Evolutionary conservation across 768 basidiomycete genomes (phyloP), one percentile per base, ranked within the genome.

Genomic region (Serpula lacrymans): DNA sequence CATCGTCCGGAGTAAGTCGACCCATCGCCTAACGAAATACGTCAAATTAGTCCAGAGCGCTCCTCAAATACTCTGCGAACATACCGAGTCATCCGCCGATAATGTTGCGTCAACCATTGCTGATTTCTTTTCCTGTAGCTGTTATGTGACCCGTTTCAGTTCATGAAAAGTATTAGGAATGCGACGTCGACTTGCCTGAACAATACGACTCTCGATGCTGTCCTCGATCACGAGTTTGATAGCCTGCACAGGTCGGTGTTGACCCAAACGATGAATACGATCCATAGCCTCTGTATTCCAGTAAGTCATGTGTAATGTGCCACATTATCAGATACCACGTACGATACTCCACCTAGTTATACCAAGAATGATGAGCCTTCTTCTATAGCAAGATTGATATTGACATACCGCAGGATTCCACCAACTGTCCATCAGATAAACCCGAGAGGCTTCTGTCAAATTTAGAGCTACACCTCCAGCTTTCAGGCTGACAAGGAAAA

Each of bases 391-490:
- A 10, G 31, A 22, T 27, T 14, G 37, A 43, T 41, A 31, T 11
- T 14, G 54, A 63, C 42, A 65, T 37, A 85, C 88, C n/a, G 92
- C 92, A 6, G 94, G 94, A 58, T 98, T 98, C 94, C 94, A 95
- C 91, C 91, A 95, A 49, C 86, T 88, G 58, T 95, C 95, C 92
- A 97, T 95, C 54, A 96, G 76, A 62, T 91, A 95, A 14, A 96
- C 92, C 20, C 89, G 86, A 24, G 88, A 91, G 0, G 93, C 93
- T 59, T 90, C 89, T 0, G 89, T 91, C 50, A 93, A 60, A 58
- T 93, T 93, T 36, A 95, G 71, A 3, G 89, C 90, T 4, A 92
- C 92, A 59, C 94, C 94, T 35, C 95, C 95, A 1, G 95, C 95
- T 62, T 96, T 98, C 57, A 99, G 70, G 47, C 85, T 88, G 53